Conservation (phyloP, 1,139 yeast genomes). For the Geotrichum australiense region DNA sequence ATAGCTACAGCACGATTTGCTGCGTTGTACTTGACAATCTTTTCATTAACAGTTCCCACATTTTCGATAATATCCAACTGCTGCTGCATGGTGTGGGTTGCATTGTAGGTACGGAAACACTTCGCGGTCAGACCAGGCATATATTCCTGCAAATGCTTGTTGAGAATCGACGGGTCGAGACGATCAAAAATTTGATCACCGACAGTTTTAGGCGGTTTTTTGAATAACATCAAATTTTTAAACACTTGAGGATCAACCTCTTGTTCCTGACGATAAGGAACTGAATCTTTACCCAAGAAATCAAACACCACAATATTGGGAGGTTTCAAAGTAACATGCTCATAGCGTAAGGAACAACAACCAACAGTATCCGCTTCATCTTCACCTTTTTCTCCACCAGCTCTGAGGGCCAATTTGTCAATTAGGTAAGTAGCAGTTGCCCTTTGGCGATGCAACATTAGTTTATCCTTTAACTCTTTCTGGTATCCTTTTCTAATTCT, state of each 20-base stretch:
- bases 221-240: constrained; percentile 78
- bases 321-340: constrained; percentile 79
- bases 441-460: constrained; percentile 84
- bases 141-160: constrained; percentile 79
- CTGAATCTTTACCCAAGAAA: constrained; percentile 93
- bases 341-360: constrained; percentile 87
- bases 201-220: constrained; percentile 77
- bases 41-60: constrained; percentile 82
- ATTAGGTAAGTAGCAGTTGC: constrained; percentile 92
- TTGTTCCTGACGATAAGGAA: constrained; percentile 85
- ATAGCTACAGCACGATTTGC: constrained; percentile 95
- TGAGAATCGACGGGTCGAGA: constrained; percentile 72
- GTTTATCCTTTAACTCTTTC: constrained; percentile 58
- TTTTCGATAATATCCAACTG: constrained; percentile 76
- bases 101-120: constrained; percentile 95
- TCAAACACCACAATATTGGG: constrained; percentile 88
- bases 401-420: constrained; percentile 93
- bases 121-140: constrained; percentile 95
- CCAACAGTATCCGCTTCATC: constrained; percentile 99
- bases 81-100: constrained; percentile 95
- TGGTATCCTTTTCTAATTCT: constrained; percentile 70
- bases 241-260: constrained; percentile 86
- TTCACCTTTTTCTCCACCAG: constrained; percentile 96
- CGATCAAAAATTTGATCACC: constrained; percentile 93
- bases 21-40: constrained; percentile 81